These are phyloP conservation scores for Lachancea sp. DNA, from an alignment of 805 yeast genomes.

Conservation along the genomic window DNA sequence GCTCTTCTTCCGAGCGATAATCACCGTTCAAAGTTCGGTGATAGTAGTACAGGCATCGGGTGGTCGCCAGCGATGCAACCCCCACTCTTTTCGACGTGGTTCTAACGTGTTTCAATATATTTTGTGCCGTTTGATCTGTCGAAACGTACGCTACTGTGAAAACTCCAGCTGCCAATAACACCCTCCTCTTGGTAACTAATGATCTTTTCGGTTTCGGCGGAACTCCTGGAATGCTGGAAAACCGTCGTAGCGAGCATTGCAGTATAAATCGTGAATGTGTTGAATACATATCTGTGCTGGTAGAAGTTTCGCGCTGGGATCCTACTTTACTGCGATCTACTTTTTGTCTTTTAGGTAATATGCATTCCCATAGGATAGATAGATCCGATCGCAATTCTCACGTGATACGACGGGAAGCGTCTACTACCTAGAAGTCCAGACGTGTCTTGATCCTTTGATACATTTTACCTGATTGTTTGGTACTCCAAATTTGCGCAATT, in stretches of 20 bases:
- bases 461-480: too few species aligned
- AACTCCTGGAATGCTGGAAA: not conserved
- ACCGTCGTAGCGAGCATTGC: constrained; percentile 1
- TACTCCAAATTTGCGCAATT: too few species aligned
- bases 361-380: too few species aligned
- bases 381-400: too few species aligned
- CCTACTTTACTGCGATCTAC: too few species aligned
- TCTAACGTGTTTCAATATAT: constrained; percentile 19
- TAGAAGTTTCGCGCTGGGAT: too few species aligned
- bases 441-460: too few species aligned
- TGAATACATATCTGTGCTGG: not conserved
- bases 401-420: too few species aligned
- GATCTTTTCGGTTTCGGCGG: constrained; percentile 1
- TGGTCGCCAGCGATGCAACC: constrained; percentile 62
- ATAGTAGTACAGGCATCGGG: constrained; percentile 68
- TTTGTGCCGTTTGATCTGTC: constrained; percentile 26
- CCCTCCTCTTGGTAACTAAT: constrained; percentile 8
- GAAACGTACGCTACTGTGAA: constrained; percentile 21
- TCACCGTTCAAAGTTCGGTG: constrained; percentile 44
- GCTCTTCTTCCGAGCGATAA: constrained; percentile 41
- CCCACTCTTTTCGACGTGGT: constrained; percentile 46
- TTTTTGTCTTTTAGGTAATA: too few species aligned
- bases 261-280: not conserved
- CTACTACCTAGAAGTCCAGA: too few species aligned
- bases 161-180: constrained; percentile 9